These are phyloP conservation scores for Ustilago tritici DNA, from an alignment of 1,284 basidiomycete species.

Conservation along the genomic window DNA sequence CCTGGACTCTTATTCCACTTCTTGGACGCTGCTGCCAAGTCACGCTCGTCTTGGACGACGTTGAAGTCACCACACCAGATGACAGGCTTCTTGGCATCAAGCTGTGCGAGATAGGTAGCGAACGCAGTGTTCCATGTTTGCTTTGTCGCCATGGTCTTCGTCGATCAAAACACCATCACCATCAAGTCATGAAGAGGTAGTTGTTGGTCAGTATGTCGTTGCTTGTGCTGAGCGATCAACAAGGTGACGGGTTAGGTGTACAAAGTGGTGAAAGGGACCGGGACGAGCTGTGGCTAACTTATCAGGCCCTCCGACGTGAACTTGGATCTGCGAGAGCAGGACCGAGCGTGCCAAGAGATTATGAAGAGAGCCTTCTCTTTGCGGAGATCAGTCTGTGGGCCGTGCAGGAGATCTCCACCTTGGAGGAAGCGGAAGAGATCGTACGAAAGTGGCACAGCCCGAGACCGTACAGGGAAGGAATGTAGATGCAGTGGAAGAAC, in stretches of 20 bases:
- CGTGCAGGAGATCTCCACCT: constrained; percentile 27
- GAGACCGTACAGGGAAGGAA: not conserved
- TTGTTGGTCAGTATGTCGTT: not conserved
- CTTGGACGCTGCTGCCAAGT: constrained; percentile 70
- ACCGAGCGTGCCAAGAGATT: constrained; percentile 26
- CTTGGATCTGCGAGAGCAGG: not conserved
- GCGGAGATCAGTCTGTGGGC: constrained; percentile 17
- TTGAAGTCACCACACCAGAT: constrained; percentile 92
- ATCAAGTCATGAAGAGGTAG: not conserved
- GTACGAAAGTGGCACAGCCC: constrained; percentile 13
- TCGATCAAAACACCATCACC: not conserved
- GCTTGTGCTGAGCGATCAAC: not conserved
- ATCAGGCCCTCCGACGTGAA: constrained; percentile 41
- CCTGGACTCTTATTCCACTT: constrained; percentile 71
- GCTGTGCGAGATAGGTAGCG: constrained; percentile 77
- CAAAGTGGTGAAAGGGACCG: not conserved
- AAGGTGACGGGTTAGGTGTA: not conserved
- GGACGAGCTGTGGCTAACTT: constrained; percentile 32
- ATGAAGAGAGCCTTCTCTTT: constrained; percentile 27
- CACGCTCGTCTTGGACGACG: constrained; percentile 75
- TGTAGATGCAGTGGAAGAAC: not conserved
- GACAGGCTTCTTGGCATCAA: constrained; percentile 83
- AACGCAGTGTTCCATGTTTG: constrained; percentile 59
- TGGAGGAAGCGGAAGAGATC: constrained; percentile 37
- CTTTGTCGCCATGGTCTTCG: constrained; percentile 53